These are phyloP conservation scores for Pythium volutum DNA, from an alignment of 352 stramenopile genomes.

Conservation along the genomic window DNA sequence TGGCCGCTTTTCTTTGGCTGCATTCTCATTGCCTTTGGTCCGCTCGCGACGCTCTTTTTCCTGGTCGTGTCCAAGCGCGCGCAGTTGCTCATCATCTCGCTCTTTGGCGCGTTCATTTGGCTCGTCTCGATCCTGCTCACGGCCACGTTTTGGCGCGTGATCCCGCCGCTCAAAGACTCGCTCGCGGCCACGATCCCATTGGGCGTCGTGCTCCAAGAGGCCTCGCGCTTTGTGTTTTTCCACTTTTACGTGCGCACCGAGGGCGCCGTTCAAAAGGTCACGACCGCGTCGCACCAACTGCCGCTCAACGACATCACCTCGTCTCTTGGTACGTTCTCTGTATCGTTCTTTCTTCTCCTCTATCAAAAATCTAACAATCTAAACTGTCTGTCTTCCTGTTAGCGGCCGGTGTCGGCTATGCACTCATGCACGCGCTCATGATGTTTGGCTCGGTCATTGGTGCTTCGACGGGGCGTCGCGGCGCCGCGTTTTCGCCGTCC, in stretches of 20 bases:
- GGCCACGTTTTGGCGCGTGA: conserved; percentile 71
- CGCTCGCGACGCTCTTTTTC: conserved; percentile 75
- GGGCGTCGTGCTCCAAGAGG: conserved; percentile 66
- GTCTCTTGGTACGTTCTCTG: conserved; percentile 41
- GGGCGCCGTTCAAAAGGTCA: conserved; percentile 68
- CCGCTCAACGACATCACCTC: conserved; percentile 85
- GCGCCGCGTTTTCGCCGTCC: conserved; percentile 68
- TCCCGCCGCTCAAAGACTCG: conserved; percentile 69
- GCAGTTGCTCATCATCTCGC: conserved; percentile 80
- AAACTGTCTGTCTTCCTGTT: conserved; percentile 7
- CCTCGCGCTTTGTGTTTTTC: conserved; percentile 71
- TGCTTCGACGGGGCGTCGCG: conserved; percentile 60
- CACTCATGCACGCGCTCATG: conserved; percentile 80
- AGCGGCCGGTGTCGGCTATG: conserved; percentile 78
- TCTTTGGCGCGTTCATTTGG: conserved; percentile 81
- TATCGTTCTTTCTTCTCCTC: neutral
- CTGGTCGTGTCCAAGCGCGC: conserved; percentile 72
- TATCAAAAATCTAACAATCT: neutral
- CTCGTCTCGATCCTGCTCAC: conserved; percentile 77
- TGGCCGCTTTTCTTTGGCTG: conserved; percentile 85
- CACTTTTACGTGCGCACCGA: conserved; percentile 75
- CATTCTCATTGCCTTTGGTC: conserved; percentile 75
- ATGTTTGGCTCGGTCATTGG: conserved; percentile 81
- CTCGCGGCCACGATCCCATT: conserved; percentile 72
- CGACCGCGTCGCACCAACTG: conserved; percentile 69